phyloP scores from a whole-genome alignment of 2,329 filamentous ascomycete genomes.

The Arthrobotrys entomopaga region DNA sequence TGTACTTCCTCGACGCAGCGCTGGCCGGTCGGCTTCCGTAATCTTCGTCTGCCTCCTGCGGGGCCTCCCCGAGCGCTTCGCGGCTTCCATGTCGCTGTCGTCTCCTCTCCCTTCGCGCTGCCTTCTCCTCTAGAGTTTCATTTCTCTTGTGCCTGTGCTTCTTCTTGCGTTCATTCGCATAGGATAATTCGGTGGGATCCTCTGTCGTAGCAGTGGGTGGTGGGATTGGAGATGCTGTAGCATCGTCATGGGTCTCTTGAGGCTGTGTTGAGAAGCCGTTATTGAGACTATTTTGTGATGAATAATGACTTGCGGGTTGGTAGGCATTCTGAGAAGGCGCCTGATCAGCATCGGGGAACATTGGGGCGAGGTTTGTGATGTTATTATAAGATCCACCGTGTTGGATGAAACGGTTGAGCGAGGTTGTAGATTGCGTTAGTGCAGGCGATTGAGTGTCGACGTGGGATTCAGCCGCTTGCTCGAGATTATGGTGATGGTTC shows the following conservation, averaged over 20 bases:
- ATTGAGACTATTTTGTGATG: slow-evolving; percentile 32
- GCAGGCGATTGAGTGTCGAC: slow-evolving; percentile 50
- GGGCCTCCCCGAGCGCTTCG: slow-evolving; percentile 41
- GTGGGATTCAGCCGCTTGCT: slow-evolving; percentile 54
- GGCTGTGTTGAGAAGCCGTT: slow-evolving; percentile 15
- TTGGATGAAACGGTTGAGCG: slow-evolving; percentile 52
- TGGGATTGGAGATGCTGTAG: slow-evolving; percentile 19
- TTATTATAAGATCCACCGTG: slow-evolving; percentile 52
- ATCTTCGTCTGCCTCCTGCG: slow-evolving; percentile 49
- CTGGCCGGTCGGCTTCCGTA: slow-evolving; percentile 46
- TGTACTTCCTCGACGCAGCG: slow-evolving; percentile 46
- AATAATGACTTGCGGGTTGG: slow-evolving; percentile 32
- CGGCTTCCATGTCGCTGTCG: slow-evolving; percentile 39
- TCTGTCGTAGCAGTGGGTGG: slow-evolving; percentile 27
- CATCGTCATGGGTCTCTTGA: slow-evolving; percentile 21
- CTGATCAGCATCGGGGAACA: slow-evolving; percentile 48
- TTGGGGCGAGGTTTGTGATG: slow-evolving; percentile 42
- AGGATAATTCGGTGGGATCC: slow-evolving; percentile 31
- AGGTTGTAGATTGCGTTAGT: slow-evolving; percentile 43
- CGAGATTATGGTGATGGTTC: slow-evolving; percentile 56
- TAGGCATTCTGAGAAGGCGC: slow-evolving; percentile 17
- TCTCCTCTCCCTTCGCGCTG: slow-evolving; percentile 38
- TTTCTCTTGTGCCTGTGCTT: slow-evolving; percentile 50
- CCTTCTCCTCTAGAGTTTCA: slow-evolving; percentile 40
- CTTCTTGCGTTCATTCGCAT: slow-evolving; percentile 49